Percentiles rank a stretch among this genome's conserved stretches.
Conservation (phyloP, 148 eudicot genomes). For the Selenicereus undatus region DNA sequence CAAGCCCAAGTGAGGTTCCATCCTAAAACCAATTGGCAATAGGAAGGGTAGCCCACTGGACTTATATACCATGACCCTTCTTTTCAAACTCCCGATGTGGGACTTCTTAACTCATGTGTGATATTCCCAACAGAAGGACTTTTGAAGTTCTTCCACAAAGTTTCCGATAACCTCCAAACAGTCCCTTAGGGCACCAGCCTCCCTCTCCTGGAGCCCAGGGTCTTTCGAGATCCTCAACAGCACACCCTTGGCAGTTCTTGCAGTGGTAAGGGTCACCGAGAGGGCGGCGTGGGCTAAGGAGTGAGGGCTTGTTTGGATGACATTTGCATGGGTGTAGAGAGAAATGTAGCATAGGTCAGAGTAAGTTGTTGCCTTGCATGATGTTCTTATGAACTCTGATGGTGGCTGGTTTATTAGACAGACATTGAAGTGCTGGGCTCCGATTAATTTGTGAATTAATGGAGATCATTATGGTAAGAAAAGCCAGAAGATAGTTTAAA, state of each 20-base stretch:
- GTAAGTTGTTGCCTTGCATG: slow-evolving; percentile 38
- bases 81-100: too few species aligned
- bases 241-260: too few species aligned
- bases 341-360: slow-evolving; percentile 45
- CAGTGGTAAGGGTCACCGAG: slow-evolving; percentile 44
- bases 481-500: neutral
- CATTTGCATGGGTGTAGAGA: slow-evolving; percentile 35
- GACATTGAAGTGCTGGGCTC: slow-evolving; percentile 13
- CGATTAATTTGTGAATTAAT: neutral
- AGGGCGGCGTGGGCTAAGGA: slow-evolving; percentile 40
- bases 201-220: slow-evolving; percentile 20
- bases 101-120: too few species aligned
- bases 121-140: slow-evolving; percentile 6
- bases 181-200: slow-evolving; percentile 32
- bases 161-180: slow-evolving; percentile 35
- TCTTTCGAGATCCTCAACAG: slow-evolving; percentile 30
- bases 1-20: too few species aligned
- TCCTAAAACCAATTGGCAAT: too few species aligned
- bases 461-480: slow-evolving; percentile 5
- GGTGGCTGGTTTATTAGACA: neutral
- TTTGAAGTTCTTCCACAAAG: slow-evolving; percentile 24
- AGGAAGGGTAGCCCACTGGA: too few species aligned
- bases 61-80: too few species aligned
- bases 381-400: slow-evolving; percentile 33
- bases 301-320: slow-evolving; percentile 34